Percentiles rank a stretch among this genome's conserved stretches.
phyloP scores from a whole-genome alignment of 345 rosid species.

The Dovyalis caffra region DNA sequence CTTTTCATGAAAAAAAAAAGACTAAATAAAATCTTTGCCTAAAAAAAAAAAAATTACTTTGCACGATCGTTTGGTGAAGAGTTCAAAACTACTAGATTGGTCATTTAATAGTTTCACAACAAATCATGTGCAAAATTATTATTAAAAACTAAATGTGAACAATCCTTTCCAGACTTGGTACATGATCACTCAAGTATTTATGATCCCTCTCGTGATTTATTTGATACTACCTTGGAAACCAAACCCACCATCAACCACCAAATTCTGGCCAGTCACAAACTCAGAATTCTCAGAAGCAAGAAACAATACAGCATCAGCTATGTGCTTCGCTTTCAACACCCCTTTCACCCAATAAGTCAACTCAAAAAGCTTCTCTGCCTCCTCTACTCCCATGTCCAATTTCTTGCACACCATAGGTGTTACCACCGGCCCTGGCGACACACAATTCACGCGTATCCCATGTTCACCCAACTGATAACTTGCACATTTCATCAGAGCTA shows the following conservation, averaged over 20 bases:
- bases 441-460: constrained; percentile 48
- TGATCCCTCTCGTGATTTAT: not conserved
- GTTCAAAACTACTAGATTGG: too few relatives aligned
- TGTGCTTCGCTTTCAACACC: constrained; percentile 22
- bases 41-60: too few relatives aligned
- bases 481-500: constrained; percentile 38
- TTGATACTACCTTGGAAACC: not conserved
- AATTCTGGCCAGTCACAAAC: constrained; percentile 36
- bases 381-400: constrained; percentile 9
- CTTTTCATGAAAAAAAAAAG: too few relatives aligned
- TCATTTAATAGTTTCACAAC: too few relatives aligned
- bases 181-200: too few relatives aligned
- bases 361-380: constrained; percentile 22
- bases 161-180: not conserved
- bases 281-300: constrained; percentile 34
- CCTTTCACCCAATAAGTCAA: constrained; percentile 24
- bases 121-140: too few relatives aligned
- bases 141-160: not conserved
- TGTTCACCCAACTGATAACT: constrained; percentile 41
- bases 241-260: constrained; percentile 37
- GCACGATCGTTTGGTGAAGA: too few relatives aligned
- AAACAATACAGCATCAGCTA: constrained; percentile 44
- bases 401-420: constrained; percentile 22
- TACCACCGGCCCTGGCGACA: constrained; percentile 33
- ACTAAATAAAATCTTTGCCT: too few relatives aligned